phyloP scores from a whole-genome alignment of 1,139 yeast genomes.

The Candida buenavistaensis region DNA sequence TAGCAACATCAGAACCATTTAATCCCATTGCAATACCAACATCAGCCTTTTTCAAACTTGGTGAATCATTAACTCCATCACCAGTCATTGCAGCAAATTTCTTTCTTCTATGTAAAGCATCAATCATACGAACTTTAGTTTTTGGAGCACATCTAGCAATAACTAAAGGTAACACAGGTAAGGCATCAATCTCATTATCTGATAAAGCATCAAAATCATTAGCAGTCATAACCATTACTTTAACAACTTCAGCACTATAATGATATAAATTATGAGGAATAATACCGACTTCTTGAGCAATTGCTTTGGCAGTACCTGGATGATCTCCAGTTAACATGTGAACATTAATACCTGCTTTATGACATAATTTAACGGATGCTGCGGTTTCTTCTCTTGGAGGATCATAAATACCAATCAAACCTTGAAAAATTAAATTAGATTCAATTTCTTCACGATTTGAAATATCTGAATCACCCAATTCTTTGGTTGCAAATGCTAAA shows the following conservation, averaged over 20 bases:
- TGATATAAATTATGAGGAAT: conserved; percentile 69
- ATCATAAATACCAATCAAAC: conserved; percentile 79
- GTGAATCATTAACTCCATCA: conserved; percentile 86
- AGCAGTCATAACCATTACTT: conserved; percentile 77
- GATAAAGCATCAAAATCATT: conserved; percentile 64
- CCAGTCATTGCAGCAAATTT: conserved; percentile 86
- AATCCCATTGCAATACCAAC: conserved; percentile 64
- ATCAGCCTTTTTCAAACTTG: conserved; percentile 76
- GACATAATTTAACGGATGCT: conserved; percentile 66
- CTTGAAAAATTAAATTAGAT: conserved; percentile 55
- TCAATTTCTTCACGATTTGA: conserved; percentile 56
- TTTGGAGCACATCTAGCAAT: conserved; percentile 87
- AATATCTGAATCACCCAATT: conserved; percentile 22
- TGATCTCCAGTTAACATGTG: conserved; percentile 90
- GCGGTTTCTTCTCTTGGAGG: conserved; percentile 80
- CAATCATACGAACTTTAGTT: conserved; percentile 82
- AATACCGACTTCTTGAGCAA: conserved; percentile 85
- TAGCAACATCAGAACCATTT: conserved; percentile 57
- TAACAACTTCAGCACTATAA: conserved; percentile 60
- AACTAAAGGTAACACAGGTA: conserved; percentile 75
- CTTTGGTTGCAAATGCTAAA: conserved; percentile 62
- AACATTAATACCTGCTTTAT: conserved; percentile 75
- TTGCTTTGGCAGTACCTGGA: conserved; percentile 78
- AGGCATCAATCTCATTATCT: conserved; percentile 62
- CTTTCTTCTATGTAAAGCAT: conserved; percentile 71